Evolutionary conservation across 2,329 filamentous ascomycete species (phyloP).

Genomic region (Bipolaris zeicola): DNA sequence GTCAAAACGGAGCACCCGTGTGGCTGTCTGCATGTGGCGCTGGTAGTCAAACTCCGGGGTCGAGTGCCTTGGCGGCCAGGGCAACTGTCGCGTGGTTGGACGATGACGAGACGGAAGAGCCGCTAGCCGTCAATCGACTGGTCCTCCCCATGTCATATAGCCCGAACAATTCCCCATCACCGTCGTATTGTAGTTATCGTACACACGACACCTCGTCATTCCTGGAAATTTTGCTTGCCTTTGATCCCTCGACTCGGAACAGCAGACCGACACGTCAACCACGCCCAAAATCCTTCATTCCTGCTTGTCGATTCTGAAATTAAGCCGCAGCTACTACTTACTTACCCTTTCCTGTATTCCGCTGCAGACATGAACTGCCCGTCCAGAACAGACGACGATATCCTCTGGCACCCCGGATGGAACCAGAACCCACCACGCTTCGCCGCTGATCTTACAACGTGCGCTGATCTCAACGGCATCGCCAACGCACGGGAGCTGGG

Average conservation of each 20-base stretch:
- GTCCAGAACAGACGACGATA: slow-evolving; percentile 35
- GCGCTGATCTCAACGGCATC: slow-evolving; percentile 39
- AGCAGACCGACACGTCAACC: no score
- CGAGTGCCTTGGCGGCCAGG: slow-evolving; percentile 22
- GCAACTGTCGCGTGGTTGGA: slow-evolving; percentile 22
- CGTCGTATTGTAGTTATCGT: not conserved
- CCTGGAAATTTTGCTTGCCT: not conserved
- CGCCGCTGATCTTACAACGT: slow-evolving; percentile 40
- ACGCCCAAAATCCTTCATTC: not conserved
- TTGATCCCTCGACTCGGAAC: no score
- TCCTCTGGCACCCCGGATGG: slow-evolving; percentile 35
- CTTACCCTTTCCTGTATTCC: not conserved
- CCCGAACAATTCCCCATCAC: slow-evolving; percentile 15
- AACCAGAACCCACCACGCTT: slow-evolving; percentile 40
- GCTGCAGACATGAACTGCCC: slow-evolving; percentile 37
- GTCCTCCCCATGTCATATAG: slow-evolving; percentile 22
- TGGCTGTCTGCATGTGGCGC: slow-evolving; percentile 19
- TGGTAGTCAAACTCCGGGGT: slow-evolving; percentile 6
- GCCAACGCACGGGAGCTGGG: slow-evolving; percentile 38
- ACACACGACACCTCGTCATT: slow-evolving; percentile 24
- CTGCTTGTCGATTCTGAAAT: not conserved
- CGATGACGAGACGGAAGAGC: slow-evolving; percentile 21
- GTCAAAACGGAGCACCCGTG: not conserved
- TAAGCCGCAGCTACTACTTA: not conserved
- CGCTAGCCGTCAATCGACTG: slow-evolving; percentile 22